Evolutionary conservation across 2,329 filamentous ascomycete species (phyloP), one percentile per base, ranked within the genome.

Genomic region (Colletotrichum tropicale): DNA sequence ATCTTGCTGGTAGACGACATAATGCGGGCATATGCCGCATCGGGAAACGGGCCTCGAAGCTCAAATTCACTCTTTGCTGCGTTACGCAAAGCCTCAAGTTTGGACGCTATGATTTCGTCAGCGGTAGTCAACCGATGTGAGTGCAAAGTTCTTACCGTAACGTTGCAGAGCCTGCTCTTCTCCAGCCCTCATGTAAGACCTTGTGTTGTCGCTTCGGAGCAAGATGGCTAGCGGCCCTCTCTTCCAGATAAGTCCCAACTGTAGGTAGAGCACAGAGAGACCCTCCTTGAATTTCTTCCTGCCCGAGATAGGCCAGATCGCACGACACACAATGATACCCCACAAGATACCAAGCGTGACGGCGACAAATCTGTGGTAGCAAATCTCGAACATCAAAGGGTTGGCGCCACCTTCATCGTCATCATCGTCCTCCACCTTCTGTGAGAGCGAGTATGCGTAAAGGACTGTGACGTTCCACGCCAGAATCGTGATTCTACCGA

Each of bases 231-330:
- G 87, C 1, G 97, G 97, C 10, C 98, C 96, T 60, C 96, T 92
- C 85, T 96, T 98, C 97, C 97, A 99, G 78, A 98, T 96, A 38
- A 99, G 89, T 18, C 96, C 95, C 92, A 99, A 96, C 74, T 98
- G 95, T 8, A 99, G 89, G 91, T 97, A 98, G 15, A 99, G 88
- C n/a, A 98, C 89, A 32, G 95, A 95, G 13, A 98, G 89, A 3
- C 96, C 96, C 80, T 98, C 94, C 81, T 97, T 95, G 80, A 98
- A 93, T 85, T 98, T 98, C 77, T 91, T 89, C 58, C 97, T 91
- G 3, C 96, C 97, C 36, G 95, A 97, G 77, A 98, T 98, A 10
- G 97, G 97, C 95, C 96, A 98, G 78, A 99, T 93, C 66, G 98
- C 82, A 74, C 96, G 91, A 66, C 96, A 98, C 76, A 98, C 91